phyloP scores from a whole-genome alignment of 2,329 filamentous ascomycete species.

The Setomelanomma holmii region DNA sequence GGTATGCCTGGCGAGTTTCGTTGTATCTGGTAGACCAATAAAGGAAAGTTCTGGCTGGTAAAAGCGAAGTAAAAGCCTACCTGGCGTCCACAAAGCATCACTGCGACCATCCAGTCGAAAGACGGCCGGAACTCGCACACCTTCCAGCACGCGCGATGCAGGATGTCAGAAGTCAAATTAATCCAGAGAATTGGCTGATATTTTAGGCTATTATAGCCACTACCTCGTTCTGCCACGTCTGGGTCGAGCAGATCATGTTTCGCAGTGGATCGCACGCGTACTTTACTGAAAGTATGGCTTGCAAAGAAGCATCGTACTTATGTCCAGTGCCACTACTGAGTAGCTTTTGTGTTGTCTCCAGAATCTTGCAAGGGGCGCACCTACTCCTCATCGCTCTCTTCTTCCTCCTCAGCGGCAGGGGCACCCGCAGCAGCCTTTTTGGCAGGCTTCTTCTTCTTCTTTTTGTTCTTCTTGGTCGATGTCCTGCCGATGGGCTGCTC shows the following conservation, averaged over 20 bases:
- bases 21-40: too few relatives aligned
- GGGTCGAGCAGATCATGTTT: neutral
- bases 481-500: constrained; percentile 78
- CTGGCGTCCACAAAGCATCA: too few relatives aligned
- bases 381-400: constrained; percentile 49
- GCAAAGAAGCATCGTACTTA: neutral
- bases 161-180: neutral
- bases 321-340: neutral
- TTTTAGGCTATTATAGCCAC: constrained; percentile 14
- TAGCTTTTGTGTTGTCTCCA: neutral
- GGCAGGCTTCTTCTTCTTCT: constrained; percentile 75
- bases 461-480: constrained; percentile 80
- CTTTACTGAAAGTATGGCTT: neutral
- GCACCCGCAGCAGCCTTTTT: constrained; percentile 67
- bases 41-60: too few relatives aligned
- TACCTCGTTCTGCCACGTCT: constrained; percentile 3
- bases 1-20: too few relatives aligned
- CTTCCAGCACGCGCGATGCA: neutral
- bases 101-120: neutral
- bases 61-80: too few relatives aligned
- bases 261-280: too few relatives aligned
- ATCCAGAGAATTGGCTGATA: constrained; percentile 3
- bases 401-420: constrained; percentile 52
- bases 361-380: constrained; percentile 3
- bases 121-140: neutral